phyloP scores from a whole-genome alignment of 805 yeast genomes.

The Millerozyma miso region DNA sequence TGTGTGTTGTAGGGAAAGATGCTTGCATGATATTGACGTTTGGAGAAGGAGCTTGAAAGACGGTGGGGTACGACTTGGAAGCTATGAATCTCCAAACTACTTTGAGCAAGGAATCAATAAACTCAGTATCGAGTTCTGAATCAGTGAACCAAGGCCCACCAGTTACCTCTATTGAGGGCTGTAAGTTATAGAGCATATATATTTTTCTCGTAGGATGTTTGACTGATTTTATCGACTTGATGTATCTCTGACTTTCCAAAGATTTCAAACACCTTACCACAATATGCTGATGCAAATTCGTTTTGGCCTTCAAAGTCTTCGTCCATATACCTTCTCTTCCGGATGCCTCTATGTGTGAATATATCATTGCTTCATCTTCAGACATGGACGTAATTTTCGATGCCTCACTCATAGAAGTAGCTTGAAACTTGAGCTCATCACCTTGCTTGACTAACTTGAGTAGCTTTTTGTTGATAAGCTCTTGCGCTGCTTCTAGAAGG shows the following conservation, averaged over 20 bases:
- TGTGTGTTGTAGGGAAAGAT: constrained; percentile 54
- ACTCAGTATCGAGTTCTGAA: constrained; percentile 89
- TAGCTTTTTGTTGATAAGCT: constrained; percentile 52
- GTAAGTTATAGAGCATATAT: constrained; percentile 89
- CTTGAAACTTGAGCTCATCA: constrained; percentile 68
- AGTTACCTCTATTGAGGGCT: constrained; percentile 92
- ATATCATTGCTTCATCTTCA: constrained; percentile 86
- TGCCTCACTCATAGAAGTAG: constrained; percentile 71
- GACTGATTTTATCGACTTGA: constrained; percentile 87
- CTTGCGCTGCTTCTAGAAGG: constrained; percentile 47
- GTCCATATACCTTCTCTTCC: constrained; percentile 98
- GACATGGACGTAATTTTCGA: constrained; percentile 70
- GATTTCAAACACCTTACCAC: constrained; percentile 78
- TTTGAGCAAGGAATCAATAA: constrained; percentile 75
- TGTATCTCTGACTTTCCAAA: constrained; percentile 73
- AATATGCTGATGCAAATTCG: constrained; percentile 89
- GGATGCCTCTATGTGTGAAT: constrained; percentile 85
- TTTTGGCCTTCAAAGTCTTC: constrained; percentile 80
- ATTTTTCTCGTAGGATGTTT: constrained; percentile 92
- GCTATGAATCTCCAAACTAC: constrained; percentile 88
- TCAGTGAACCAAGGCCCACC: constrained; percentile 99
- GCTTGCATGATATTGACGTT: constrained; percentile 40
- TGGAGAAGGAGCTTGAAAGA: constrained; percentile 44
- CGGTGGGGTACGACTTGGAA: constrained; percentile 69
- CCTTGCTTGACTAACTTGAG: constrained; percentile 67